These are phyloP conservation scores for Diplodia corticola DNA, from an alignment of 2,329 filamentous ascomycete species.

Conservation along the genomic window DNA sequence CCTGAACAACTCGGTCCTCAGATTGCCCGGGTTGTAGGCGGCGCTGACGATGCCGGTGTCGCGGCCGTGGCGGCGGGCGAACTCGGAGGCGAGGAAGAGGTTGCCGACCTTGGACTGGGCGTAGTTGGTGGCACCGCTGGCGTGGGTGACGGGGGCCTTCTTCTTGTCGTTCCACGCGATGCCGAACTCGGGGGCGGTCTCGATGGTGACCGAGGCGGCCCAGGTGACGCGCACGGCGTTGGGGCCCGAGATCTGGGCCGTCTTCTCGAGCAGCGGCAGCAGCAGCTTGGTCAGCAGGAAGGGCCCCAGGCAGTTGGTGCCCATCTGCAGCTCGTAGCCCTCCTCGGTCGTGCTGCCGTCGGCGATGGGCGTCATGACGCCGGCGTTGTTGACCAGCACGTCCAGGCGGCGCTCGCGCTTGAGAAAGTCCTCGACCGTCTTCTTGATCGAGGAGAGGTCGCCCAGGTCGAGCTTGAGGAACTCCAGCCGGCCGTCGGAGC, in stretches of 20 bases:
- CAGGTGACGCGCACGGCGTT: conserved; percentile 41
- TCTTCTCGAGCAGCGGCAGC: conserved; percentile 36
- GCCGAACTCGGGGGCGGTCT: conserved; percentile 22
- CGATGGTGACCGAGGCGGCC: conserved; percentile 29
- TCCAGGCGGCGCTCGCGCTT: conserved; percentile 44
- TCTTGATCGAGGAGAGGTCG: conserved; percentile 45
- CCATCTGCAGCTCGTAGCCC: conserved; percentile 38
- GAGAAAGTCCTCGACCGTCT: conserved; percentile 41
- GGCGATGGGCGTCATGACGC: conserved; percentile 34
- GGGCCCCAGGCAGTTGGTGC: conserved; percentile 44
- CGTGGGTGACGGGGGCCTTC: neutral
- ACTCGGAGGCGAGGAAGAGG: conserved; percentile 32
- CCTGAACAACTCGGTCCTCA: conserved; percentile 41
- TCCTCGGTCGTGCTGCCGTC: conserved; percentile 28
- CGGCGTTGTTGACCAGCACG: conserved; percentile 43
- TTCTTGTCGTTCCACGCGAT: conserved; percentile 23
- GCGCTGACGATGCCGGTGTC: conserved; percentile 29
- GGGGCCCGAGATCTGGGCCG: conserved; percentile 31
- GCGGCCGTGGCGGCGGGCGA: conserved; percentile 25
- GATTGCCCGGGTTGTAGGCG: conserved; percentile 45
- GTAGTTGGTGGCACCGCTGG: conserved; percentile 27
- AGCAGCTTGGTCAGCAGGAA: conserved; percentile 45
- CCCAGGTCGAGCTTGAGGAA: conserved; percentile 42
- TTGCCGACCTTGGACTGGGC: conserved; percentile 33
- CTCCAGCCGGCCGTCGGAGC: conserved; percentile 32